Percentiles rank a stretch among this genome's conserved stretches.
Conservation (phyloP, 2,329 filamentous ascomycete species). For the Xylariaceae sp. region DNA sequence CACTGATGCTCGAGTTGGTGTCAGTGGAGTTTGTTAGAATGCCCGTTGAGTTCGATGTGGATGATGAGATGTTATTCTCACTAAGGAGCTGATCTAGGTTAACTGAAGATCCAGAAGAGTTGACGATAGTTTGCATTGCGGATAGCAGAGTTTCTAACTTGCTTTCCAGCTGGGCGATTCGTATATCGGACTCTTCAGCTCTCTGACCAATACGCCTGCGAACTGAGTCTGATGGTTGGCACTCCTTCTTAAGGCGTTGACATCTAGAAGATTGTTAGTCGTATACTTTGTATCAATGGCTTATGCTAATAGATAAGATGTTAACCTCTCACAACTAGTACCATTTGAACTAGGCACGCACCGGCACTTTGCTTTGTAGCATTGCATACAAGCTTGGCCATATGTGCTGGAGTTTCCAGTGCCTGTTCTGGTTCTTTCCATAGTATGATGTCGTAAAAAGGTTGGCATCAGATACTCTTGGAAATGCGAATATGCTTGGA, state of each 20-base stretch:
- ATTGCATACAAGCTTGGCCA: slow-evolving; percentile 33
- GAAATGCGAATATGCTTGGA: not conserved
- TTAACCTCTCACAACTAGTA: slow-evolving; percentile 31
- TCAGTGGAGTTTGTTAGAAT: not conserved
- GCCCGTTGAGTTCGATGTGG: not conserved
- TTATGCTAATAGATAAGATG: not conserved
- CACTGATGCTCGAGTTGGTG: slow-evolving; percentile 4
- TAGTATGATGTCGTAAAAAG: not conserved
- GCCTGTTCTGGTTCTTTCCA: slow-evolving; percentile 13
- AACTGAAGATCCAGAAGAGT: slow-evolving; percentile 12
- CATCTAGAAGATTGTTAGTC: slow-evolving; percentile 34
- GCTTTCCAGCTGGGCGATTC: slow-evolving; percentile 44
- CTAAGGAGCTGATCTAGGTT: slow-evolving; percentile 11
- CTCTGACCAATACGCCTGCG: slow-evolving; percentile 35
- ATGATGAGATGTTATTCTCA: slow-evolving; percentile 1
- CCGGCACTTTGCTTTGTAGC: slow-evolving; percentile 35
- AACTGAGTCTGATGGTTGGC: slow-evolving; percentile 42
- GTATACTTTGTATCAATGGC: not conserved
- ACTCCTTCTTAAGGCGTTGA: slow-evolving; percentile 44
- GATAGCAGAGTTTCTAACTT: slow-evolving; percentile 43
- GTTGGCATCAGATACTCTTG: no score
- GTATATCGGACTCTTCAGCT: slow-evolving; percentile 38
- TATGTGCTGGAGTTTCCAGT: slow-evolving; percentile 23
- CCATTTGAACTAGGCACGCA: slow-evolving; percentile 30
- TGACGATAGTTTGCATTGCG: slow-evolving; percentile 37